Percentiles rank a stretch among this genome's conserved stretches.
phyloP scores from a whole-genome alignment of 116 monocot species.

The Cymodocea nodosa region DNA sequence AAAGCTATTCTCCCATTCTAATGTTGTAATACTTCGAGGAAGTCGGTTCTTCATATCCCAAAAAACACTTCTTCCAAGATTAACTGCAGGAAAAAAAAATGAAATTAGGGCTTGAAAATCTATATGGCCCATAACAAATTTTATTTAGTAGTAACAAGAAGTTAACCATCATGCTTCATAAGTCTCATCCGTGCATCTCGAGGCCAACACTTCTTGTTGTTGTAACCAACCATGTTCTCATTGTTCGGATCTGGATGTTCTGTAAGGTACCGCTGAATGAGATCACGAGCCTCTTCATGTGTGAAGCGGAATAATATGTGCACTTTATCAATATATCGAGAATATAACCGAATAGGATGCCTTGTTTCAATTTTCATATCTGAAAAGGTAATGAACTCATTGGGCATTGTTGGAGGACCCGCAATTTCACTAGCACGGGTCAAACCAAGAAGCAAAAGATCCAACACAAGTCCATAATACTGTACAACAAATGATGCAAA shows the following conservation, averaged over 20 bases:
- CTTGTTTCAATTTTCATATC: slow-evolving; percentile 22
- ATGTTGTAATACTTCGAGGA: slow-evolving; percentile 27
- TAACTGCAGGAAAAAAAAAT: slow-evolving; percentile 14
- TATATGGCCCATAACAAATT: neutral
- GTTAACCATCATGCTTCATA: slow-evolving; percentile 30
- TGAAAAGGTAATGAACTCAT: slow-evolving; percentile 27
- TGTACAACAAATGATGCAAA: slow-evolving; percentile 32
- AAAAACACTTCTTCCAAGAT: slow-evolving; percentile 30
- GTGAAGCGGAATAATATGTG: slow-evolving; percentile 25
- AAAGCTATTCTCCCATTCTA: slow-evolving; percentile 32
- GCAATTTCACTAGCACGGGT: slow-evolving; percentile 30
- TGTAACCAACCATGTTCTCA: slow-evolving; percentile 31
- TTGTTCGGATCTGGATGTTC: slow-evolving; percentile 33
- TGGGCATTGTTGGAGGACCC: slow-evolving; percentile 25
- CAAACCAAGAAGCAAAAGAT: slow-evolving; percentile 27
- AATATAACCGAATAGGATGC: slow-evolving; percentile 25
- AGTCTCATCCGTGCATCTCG: slow-evolving; percentile 31
- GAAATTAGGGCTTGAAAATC: neutral
- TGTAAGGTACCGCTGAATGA: slow-evolving; percentile 24
- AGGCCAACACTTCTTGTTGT: slow-evolving; percentile 31
- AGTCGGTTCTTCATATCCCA: slow-evolving; percentile 33
- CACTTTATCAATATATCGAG: slow-evolving; percentile 30
- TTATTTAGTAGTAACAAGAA: neutral
- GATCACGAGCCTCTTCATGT: slow-evolving; percentile 27
- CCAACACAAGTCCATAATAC: slow-evolving; percentile 28